A percentile compares a stretch with the other conserved stretches of the same genome.
These are phyloP conservation scores for Annulohypoxylon moriforme DNA, from an alignment of 495 filamentous ascomycete species.

Conservation along the genomic window DNA sequence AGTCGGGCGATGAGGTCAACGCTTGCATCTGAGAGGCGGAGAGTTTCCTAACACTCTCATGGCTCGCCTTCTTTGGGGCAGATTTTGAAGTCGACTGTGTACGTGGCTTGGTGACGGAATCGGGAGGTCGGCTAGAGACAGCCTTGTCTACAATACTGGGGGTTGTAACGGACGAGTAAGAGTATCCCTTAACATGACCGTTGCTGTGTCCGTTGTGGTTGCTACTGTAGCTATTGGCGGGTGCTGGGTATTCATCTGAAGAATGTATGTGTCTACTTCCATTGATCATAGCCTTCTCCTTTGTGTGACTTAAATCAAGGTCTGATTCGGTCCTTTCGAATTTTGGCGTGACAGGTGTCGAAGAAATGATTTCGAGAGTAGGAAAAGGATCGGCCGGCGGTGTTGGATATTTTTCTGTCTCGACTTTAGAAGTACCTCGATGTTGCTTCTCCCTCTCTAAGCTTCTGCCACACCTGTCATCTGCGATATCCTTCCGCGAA, in stretches of 20 bases:
- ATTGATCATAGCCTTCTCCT: conserved; percentile 10
- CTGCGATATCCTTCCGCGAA: not conserved
- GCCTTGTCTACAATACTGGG: conserved; percentile 4
- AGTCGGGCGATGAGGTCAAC: conserved; percentile 64
- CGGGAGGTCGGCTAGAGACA: conserved; percentile 11
- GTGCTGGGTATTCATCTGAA: not conserved
- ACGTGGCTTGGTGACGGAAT: conserved; percentile 33
- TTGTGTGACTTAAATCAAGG: not conserved
- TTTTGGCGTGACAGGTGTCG: conserved; percentile 26
- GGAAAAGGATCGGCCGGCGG: conserved; percentile 42
- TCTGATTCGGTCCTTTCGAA: conserved; percentile 9
- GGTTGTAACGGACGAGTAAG: not conserved
- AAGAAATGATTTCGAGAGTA: conserved; percentile 41
- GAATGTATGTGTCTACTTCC: conserved; percentile 7
- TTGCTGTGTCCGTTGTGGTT: not conserved
- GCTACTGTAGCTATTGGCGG: not conserved
- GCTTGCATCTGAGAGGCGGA: conserved; percentile 67
- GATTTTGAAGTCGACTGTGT: conserved; percentile 38
- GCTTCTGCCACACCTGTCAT: conserved; percentile 31
- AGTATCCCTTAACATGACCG: conserved; percentile 21
- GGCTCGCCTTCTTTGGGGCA: conserved; percentile 50
- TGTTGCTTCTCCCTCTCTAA: conserved; percentile 28
- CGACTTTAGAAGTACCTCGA: conserved; percentile 17
- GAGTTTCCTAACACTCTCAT: conserved; percentile 61
- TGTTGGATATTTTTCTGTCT: conserved; percentile 26